These are phyloP conservation scores for Aspergillus ellipticus DNA, from an alignment of 495 filamentous ascomycete species.

Conservation along the genomic window DNA sequence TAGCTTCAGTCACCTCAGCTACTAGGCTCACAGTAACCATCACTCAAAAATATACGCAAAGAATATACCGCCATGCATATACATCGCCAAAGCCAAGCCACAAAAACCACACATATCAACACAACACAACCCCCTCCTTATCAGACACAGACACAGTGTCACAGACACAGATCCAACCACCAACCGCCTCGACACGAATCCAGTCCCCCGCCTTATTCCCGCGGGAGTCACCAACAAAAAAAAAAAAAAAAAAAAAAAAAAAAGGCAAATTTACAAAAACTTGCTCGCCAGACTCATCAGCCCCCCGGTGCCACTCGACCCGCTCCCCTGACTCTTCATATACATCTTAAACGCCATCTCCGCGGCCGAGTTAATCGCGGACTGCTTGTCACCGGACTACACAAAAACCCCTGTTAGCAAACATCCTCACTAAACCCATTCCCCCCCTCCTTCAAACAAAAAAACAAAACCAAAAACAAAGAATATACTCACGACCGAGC, in stretches of 20 bases:
- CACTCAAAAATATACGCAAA: neutral
- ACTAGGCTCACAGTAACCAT: neutral
- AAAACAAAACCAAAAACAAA: conserved; percentile 5
- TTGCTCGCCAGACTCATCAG: conserved; percentile 58
- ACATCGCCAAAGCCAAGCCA: too few relatives aligned
- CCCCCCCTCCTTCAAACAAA: conserved; percentile 1
- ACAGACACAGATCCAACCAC: too few relatives aligned
- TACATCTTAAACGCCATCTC: conserved; percentile 71
- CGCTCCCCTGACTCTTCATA: conserved; percentile 53
- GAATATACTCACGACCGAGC: conserved; percentile 42
- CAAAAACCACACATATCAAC: neutral
- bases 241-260: conserved; percentile 9
- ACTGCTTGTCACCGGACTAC: conserved; percentile 55
- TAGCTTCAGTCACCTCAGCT: too few relatives aligned
- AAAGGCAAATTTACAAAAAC: conserved; percentile 34
- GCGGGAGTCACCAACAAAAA: too few relatives aligned
- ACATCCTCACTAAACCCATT: neutral
- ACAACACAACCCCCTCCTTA: too few relatives aligned
- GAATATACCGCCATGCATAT: neutral
- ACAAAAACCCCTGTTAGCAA: conserved; percentile 15
- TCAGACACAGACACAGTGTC: too few relatives aligned
- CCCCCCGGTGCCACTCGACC: conserved; percentile 44
- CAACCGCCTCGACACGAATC: too few relatives aligned
- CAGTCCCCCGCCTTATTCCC: too few relatives aligned
- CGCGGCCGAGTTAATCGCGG: conserved; percentile 55